phyloP scores from a whole-genome alignment of 805 yeast species.

The Metschnikowia sp. region DNA sequence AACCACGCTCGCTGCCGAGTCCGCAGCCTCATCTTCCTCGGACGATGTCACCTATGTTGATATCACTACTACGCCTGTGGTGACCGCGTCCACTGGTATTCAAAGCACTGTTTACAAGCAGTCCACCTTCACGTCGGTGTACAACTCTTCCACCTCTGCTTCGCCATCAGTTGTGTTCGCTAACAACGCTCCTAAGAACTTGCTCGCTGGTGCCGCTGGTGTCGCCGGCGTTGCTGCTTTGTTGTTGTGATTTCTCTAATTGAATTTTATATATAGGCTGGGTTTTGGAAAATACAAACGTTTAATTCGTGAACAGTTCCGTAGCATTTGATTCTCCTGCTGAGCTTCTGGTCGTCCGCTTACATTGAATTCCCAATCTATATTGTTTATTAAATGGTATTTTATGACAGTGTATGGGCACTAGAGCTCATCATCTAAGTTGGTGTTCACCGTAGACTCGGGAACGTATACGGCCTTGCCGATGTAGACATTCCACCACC shows the following conservation, averaged over 20 bases:
- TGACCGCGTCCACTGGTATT: conserved; percentile 44
- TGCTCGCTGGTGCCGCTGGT: conserved; percentile 37
- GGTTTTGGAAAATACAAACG: background rate
- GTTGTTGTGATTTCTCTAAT: conserved; percentile 21
- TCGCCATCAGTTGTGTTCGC: conserved; percentile 26
- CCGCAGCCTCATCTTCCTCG: conserved; percentile 10
- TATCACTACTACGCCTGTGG: conserved; percentile 49
- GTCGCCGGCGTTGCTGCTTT: conserved; percentile 40
- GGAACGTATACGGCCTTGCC: conserved; percentile 44
- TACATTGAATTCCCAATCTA: too few relatives aligned
- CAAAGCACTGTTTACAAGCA: conserved; percentile 40
- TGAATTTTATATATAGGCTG: conserved; percentile 4
- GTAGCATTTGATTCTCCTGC: too few relatives aligned
- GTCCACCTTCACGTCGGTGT: conserved; percentile 36
- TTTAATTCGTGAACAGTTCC: background rate
- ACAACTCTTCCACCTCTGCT: conserved; percentile 18
- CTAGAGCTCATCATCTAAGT: conserved; percentile 16
- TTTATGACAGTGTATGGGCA: too few relatives aligned
- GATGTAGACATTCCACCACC: conserved; percentile 71
- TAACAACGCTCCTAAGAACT: conserved; percentile 31
- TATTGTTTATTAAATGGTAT: too few relatives aligned
- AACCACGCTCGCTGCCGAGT: conserved; percentile 10
- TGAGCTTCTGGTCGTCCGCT: too few relatives aligned
- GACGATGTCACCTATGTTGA: conserved; percentile 43
- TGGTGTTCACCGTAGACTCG: conserved; percentile 7